Base-by-base conservation (phyloP, 1,139 yeast genomes). In the Groenewaldozyma auringiensis region DNA sequence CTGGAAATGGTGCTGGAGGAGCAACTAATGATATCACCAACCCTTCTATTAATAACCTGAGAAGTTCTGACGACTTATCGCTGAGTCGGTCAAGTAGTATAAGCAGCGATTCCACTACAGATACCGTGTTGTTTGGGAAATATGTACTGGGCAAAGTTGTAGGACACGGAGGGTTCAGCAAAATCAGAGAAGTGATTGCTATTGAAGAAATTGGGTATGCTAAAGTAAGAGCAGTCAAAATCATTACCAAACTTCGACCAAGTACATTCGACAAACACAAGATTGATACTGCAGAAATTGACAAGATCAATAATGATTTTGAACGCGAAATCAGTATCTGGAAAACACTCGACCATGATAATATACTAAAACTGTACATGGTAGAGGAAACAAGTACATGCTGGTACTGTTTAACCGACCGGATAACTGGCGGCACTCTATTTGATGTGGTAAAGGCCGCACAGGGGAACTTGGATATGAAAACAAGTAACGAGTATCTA, bases 131-230 rank as follows among this genome's bases (percentile, higher is more conserved):
- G 20, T 35, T 78, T 2, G 72, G 60, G 51, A 75, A 54, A 16
- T 65, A 62, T 47, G 57, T 59, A 22, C 53, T 67, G 20, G 95
- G 95, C 0, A 79, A 78, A 53, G 75, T 83, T n/a, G 81, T 88
- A 52, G 96, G 96, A 0, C 78, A 77, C 59, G 97, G 97, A 8
- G 95, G 96, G 0, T 88, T 94, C 83, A 94, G 95, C 2, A 76
- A 83, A 31, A 83, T 89, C n/a, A 69, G 95, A 50, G 94, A 84
- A 61, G 86, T 94, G 51, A 60, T 58, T 33, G 62, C 65, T 48
- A 63, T 62, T 47, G 64, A 66, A 42, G 41, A 48, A 4, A n/a
- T n/a, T n/a, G 80, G 80, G 1, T 39, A 51, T 29, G 53, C 55
- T 45, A 65, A 67, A 4, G 65, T 72, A 0, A 72, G 75, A 52